phyloP scores from a whole-genome alignment of 306 rosid species.

The Mucuna pruriens region DNA sequence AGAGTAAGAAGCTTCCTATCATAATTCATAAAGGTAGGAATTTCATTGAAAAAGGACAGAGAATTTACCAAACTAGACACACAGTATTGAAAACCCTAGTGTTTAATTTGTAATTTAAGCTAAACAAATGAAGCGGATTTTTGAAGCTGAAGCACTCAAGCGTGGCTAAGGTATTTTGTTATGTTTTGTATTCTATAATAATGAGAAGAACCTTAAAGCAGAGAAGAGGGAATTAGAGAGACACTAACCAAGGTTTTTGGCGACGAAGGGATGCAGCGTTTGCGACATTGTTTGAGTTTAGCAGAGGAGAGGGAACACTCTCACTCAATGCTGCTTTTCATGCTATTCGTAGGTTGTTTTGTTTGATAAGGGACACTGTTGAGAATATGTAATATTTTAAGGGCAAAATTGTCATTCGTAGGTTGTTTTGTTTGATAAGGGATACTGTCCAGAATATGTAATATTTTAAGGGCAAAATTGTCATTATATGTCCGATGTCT shows the following conservation, averaged over 20 bases:
- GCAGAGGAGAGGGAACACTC: not conserved
- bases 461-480: conserved; percentile 9
- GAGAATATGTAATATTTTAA: conserved; percentile 28
- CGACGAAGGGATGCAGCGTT: conserved; percentile 46
- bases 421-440: conserved; percentile 53
- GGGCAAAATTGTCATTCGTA: conserved; percentile 34
- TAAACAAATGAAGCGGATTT: conserved; percentile 15
- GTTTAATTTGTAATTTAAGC: not conserved
- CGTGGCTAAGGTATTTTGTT: not conserved
- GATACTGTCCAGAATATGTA: conserved; percentile 41
- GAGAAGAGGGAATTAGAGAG: not conserved
- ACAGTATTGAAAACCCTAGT: conserved; percentile 31
- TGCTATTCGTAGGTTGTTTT: not conserved
- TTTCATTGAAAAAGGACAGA: not conserved
- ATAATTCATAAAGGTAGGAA: not conserved
- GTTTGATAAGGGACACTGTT: conserved; percentile 57
- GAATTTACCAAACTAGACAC: not conserved
- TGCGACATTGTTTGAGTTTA: conserved; percentile 57
- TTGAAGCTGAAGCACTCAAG: conserved; percentile 8
- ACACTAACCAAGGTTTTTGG: conserved; percentile 54
- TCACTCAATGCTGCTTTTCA: conserved; percentile 40
- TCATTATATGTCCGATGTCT: not conserved
- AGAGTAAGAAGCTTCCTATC: not conserved
- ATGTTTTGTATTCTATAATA: not conserved
- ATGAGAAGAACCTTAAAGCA: not conserved